Conservation (phyloP, 371 early-diverging fungal species). For the Syncephalastrum monosporum region DNA sequence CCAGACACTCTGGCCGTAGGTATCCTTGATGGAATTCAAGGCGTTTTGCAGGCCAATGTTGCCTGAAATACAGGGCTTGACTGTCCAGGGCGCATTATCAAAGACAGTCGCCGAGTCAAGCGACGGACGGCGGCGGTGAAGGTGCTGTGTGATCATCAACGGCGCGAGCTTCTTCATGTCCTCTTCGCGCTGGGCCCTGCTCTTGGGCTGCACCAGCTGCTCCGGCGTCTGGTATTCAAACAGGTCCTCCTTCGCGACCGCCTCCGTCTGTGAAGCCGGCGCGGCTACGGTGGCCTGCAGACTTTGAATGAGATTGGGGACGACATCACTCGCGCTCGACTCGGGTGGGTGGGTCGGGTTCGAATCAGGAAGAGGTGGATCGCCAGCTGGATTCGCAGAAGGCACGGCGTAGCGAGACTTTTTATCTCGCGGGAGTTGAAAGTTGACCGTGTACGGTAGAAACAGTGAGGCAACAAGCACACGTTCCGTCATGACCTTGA, state of each 20-base stretch:
- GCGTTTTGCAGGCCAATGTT: conserved; percentile 93
- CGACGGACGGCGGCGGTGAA: conserved; percentile 30
- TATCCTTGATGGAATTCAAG: conserved; percentile 60
- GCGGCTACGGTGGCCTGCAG: conserved; percentile 18
- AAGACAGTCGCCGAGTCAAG: conserved; percentile 44
- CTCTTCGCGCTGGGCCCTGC: conserved; percentile 34
- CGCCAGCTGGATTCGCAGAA: background rate
- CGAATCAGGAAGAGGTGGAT: conserved; percentile 1
- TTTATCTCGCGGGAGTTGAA: conserved; percentile 32
- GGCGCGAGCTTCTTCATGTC: conserved; percentile 22
- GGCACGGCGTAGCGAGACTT: conserved; percentile 7
- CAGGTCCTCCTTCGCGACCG: conserved; percentile 10
- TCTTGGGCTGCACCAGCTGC: conserved; percentile 33
- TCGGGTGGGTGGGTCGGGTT: conserved; percentile 14
- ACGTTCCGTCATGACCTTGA: conserved; percentile 34
- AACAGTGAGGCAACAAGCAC: conserved; percentile 70
- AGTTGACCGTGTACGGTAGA: conserved; percentile 67
- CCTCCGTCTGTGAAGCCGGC: too few species aligned
- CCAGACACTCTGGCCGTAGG: conserved; percentile 64
- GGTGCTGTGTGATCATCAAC: conserved; percentile 12
- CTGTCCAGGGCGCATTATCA: conserved; percentile 59
- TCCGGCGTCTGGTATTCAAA: conserved; percentile 38
- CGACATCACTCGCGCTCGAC: conserved; percentile 17
- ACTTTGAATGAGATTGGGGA: conserved; percentile 39
- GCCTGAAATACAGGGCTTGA: conserved; percentile 73